Conservation (phyloP, 2,329 filamentous ascomycete species). For the Aspergillus ibericus region DNA sequence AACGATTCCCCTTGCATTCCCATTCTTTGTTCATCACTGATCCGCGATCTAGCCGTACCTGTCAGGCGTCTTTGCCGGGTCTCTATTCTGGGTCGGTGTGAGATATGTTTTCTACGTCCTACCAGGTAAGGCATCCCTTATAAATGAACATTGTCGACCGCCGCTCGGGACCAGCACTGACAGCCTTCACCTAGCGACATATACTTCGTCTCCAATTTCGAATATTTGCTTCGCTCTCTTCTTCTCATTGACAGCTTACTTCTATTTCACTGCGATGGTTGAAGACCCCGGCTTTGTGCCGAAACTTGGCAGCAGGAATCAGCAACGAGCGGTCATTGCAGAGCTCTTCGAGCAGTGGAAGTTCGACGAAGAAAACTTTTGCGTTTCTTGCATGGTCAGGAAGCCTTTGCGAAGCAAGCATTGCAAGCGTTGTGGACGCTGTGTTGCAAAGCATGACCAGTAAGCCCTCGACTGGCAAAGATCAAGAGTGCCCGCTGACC, state of each 20-base stretch:
- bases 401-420: constrained; percentile 94
- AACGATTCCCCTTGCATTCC: background rate
- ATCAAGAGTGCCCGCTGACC: background rate
- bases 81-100: constrained; percentile 76
- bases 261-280: constrained; percentile 82
- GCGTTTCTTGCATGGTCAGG: constrained; percentile 89
- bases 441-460: constrained; percentile 96
- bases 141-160: background rate
- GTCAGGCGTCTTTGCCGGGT: constrained; percentile 86
- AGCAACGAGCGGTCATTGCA: constrained; percentile 86
- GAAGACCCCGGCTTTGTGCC: constrained; percentile 92
- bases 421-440: constrained; percentile 85
- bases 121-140: constrained; percentile 56
- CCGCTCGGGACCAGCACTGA: constrained; percentile 7
- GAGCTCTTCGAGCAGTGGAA: constrained; percentile 82
- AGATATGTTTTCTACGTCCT: constrained; percentile 75
- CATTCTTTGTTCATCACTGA: constrained; percentile 8
- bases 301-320: constrained; percentile 82
- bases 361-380: constrained; percentile 93
- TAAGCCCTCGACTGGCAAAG: constrained; percentile 50
- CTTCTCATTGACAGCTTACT: constrained; percentile 72
- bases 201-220: constrained; percentile 65
- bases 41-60: constrained; percentile 70
- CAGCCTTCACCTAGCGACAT: constrained; percentile 54
- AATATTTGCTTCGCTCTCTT: constrained; percentile 73